Percentiles rank a stretch among this genome's conserved stretches.
Evolutionary conservation across 345 rosid genomes (phyloP).

Genomic region (Carallia brachiata): DNA sequence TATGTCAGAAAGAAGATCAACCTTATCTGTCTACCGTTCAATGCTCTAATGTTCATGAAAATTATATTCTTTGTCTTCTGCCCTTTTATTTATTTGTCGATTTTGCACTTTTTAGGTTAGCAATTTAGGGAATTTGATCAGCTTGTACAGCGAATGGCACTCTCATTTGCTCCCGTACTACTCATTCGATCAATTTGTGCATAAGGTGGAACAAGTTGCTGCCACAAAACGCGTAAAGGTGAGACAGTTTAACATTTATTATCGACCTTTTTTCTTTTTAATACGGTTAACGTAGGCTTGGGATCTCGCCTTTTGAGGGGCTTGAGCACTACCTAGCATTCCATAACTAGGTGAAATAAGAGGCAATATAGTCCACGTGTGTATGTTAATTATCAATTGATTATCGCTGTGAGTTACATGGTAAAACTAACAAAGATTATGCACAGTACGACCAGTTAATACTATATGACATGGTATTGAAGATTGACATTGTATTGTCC

Average conservation of each 20-base stretch:
- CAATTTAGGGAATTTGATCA: constrained; percentile 71
- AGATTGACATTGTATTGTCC: too few relatives aligned
- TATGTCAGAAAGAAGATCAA: neutral
- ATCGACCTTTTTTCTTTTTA: too few relatives aligned
- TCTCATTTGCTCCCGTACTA: constrained; percentile 71
- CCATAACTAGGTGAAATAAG: too few relatives aligned
- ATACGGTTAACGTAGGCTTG: neutral
- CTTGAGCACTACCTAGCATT: too few relatives aligned
- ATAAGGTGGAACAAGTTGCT: constrained; percentile 77
- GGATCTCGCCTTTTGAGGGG: neutral
- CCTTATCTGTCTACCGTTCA: neutral
- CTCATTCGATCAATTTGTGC: constrained; percentile 83
- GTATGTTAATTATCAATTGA: too few relatives aligned
- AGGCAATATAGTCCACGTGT: too few relatives aligned
- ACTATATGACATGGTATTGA: too few relatives aligned
- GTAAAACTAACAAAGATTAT: too few relatives aligned
- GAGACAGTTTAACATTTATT: neutral
- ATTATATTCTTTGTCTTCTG: neutral
- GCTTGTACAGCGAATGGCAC: constrained; percentile 86
- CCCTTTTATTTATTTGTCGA: neutral
- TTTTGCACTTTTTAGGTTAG: constrained; percentile 42
- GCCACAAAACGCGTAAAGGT: constrained; percentile 82
- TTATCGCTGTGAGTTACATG: too few relatives aligned
- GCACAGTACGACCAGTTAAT: too few relatives aligned
- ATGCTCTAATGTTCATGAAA: neutral